A percentile compares a stretch with the other conserved stretches of the same genome.
Conservation (phyloP, 371 early-diverging fungal species). For the Zychaea mexicana region DNA sequence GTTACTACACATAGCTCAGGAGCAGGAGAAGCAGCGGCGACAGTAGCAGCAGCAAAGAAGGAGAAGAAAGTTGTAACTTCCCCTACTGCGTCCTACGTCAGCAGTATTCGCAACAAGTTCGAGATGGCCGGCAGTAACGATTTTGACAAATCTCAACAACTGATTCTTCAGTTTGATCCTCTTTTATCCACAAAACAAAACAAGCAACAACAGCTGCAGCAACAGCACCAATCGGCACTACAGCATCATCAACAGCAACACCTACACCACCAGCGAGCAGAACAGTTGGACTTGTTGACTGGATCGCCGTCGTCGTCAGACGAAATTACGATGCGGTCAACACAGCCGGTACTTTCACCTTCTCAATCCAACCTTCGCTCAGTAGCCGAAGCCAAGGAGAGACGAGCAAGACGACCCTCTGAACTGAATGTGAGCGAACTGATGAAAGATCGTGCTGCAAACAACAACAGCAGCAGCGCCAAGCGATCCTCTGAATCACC, state of each 20-base stretch:
- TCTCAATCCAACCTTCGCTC: slow-evolving; percentile 15
- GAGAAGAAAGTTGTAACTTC: not conserved
- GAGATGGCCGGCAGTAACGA: slow-evolving; percentile 4
- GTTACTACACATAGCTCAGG: too few relatives aligned
- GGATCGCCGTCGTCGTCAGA: not conserved
- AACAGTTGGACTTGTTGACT: slow-evolving; percentile 1
- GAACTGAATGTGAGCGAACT: slow-evolving; percentile 7
- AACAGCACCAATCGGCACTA: too few relatives aligned
- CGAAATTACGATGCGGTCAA: not conserved
- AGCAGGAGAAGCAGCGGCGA: too few relatives aligned
- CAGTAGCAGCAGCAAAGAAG: not conserved
- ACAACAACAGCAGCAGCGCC: not conserved
- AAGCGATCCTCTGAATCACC: slow-evolving; percentile 14
- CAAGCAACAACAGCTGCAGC: too few relatives aligned
- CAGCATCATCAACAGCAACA: not conserved
- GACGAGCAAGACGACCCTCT: slow-evolving; percentile 7
- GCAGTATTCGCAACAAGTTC: slow-evolving; percentile 15
- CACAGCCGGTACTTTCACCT: not conserved
- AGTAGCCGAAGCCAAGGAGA: slow-evolving; percentile 11
- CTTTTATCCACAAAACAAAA: slow-evolving; percentile 11
- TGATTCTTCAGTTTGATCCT: slow-evolving; percentile 15
- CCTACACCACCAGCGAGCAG: not conserved
- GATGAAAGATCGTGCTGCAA: not conserved
- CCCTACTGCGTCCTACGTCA: slow-evolving; percentile 3
- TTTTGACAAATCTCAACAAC: not conserved